Evolutionary conservation across 805 yeast genomes (phyloP).

Genomic region (Saccharomycopsis sp.): DNA sequence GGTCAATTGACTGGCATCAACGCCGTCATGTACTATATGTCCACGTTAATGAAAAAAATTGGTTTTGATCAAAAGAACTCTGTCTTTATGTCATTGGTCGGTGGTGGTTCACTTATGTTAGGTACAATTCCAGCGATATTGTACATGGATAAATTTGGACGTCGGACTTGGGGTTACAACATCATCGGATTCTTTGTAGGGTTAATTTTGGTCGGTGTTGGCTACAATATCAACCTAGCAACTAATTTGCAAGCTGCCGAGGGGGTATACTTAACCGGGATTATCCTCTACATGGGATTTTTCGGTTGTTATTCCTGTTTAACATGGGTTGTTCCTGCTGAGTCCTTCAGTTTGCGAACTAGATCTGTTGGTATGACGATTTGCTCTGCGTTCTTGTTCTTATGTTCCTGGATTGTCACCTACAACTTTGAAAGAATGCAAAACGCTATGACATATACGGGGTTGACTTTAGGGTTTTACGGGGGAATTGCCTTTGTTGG

Average conservation of each 20-base stretch:
- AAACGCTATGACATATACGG: conserved; percentile 42
- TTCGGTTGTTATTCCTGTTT: conserved; percentile 61
- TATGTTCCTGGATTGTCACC: conserved; percentile 59
- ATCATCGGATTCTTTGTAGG: conserved; percentile 55
- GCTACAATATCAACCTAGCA: conserved; percentile 37
- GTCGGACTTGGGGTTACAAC: conserved; percentile 55
- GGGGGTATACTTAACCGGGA: conserved; percentile 56
- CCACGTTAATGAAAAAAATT: conserved; percentile 47
- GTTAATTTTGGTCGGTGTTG: conserved; percentile 51
- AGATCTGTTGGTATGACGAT: conserved; percentile 63
- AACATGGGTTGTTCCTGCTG: conserved; percentile 67
- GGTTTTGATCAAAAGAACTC: conserved; percentile 46
- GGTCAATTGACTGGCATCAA: conserved; percentile 67
- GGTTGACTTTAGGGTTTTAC: conserved; percentile 58
- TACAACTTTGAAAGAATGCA: conserved; percentile 56
- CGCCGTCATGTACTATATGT: conserved; percentile 59
- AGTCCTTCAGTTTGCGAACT: conserved; percentile 50
- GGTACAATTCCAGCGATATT: conserved; percentile 63
- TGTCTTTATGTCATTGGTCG: conserved; percentile 62
- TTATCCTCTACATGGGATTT: conserved; percentile 57
- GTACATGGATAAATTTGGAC: conserved; percentile 50
- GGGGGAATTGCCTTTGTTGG: conserved; percentile 61
- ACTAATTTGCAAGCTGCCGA: conserved; percentile 41
- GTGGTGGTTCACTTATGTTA: conserved; percentile 54
- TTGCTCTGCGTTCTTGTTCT: conserved; percentile 46